Percentiles rank a stretch among this genome's conserved stretches.
These are phyloP conservation scores for Eucalyptus polybractea DNA, from an alignment of 345 rosid species.

Conservation along the genomic window DNA sequence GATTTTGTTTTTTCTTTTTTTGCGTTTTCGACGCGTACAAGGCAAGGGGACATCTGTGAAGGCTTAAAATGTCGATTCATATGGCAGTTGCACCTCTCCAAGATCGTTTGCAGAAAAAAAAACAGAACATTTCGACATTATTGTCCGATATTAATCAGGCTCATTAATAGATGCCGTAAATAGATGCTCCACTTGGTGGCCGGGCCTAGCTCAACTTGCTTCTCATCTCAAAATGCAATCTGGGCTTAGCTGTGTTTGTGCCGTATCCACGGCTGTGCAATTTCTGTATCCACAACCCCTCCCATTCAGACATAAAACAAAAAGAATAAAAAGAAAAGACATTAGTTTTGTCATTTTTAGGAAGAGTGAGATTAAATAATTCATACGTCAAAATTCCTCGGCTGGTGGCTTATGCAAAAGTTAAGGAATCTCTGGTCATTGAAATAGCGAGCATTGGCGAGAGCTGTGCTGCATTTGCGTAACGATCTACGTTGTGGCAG, in stretches of 20 bases:
- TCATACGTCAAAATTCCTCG: too few relatives aligned
- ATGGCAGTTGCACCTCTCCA: background rate
- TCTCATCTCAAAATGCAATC: background rate
- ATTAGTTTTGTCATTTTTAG: too few relatives aligned
- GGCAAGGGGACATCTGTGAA: background rate
- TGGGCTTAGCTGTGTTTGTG: background rate
- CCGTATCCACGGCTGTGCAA: too few relatives aligned
- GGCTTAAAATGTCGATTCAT: background rate
- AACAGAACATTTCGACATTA: background rate
- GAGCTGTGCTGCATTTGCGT: background rate
- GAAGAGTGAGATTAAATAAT: too few relatives aligned
- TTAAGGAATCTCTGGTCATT: background rate
- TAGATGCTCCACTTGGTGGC: background rate
- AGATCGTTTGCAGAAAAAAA: background rate
- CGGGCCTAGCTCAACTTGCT: background rate
- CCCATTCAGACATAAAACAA: too few relatives aligned
- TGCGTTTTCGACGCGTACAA: background rate
- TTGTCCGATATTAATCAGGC: background rate
- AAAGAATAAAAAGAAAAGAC: too few relatives aligned
- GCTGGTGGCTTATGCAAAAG: background rate
- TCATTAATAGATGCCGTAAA: background rate
- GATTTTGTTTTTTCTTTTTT: background rate
- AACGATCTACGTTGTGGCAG: conserved; percentile 1
- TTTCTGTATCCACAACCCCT: too few relatives aligned
- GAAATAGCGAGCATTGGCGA: background rate